A percentile compares a stretch with the other conserved stretches of the same genome.
These are phyloP conservation scores for Zygosaccharomyces pseudobailii DNA, from an alignment of 1,139 yeast species.

Conservation along the genomic window DNA sequence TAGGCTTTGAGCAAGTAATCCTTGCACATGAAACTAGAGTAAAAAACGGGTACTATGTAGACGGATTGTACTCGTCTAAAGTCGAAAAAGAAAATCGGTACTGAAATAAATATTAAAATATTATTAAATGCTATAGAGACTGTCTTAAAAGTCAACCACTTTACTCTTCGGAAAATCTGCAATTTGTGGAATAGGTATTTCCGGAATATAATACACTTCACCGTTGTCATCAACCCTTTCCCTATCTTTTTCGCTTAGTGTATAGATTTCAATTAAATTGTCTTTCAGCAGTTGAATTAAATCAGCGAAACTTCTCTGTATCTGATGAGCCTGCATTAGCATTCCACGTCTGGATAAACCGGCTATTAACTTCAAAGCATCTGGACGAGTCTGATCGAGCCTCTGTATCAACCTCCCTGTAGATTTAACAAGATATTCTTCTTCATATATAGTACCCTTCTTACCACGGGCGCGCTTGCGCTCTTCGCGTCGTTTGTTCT, in stretches of 20 bases:
- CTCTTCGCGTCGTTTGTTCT: constrained; percentile 90
- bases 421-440: constrained; percentile 85
- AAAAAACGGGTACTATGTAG: constrained; percentile 28
- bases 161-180: constrained; percentile 53
- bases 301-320: constrained; percentile 65
- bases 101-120: neutral
- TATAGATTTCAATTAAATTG: constrained; percentile 68
- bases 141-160: constrained; percentile 48
- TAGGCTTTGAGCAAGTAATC: constrained; percentile 29
- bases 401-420: constrained; percentile 86
- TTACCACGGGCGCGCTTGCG: constrained; percentile 95
- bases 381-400: constrained; percentile 66
- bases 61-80: constrained; percentile 26
- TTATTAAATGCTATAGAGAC: neutral
- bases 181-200: constrained; percentile 62
- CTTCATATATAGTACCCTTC: constrained; percentile 96
- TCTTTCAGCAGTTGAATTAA: constrained; percentile 51
- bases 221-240: constrained; percentile 90
- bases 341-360: constrained; percentile 68
- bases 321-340: constrained; percentile 76
- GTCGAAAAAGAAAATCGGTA: constrained; percentile 8
- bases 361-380: constrained; percentile 68
- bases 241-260: constrained; percentile 75
- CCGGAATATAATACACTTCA: constrained; percentile 67
- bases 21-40: constrained; percentile 27